Evolutionary conservation across 2,329 filamentous ascomycete species (phyloP), one percentile per base, ranked within the genome.

Genomic region (Scedosporium dehoogii): DNA sequence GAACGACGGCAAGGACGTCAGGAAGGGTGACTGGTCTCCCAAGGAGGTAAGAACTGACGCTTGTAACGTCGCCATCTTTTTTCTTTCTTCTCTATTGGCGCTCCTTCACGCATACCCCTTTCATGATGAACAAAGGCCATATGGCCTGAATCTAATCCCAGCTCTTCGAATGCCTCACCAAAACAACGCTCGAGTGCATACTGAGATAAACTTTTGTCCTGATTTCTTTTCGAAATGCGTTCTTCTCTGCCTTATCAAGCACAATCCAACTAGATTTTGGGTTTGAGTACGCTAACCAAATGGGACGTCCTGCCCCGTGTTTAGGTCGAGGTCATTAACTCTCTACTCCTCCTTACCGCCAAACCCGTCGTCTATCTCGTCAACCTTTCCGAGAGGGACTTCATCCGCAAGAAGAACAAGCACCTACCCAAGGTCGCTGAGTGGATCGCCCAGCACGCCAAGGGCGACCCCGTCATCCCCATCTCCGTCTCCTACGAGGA

Each of bases 371-470:
- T 99, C 68, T 97, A 91, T 80, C 84, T 99, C 53, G 90, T 97
- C 79, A 99, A 99, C 80, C 80, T 99, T 65, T 96, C 91, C 66
- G 96, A 99, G 81, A 92, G 87, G 77, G 94, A 99, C 77, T 99
- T 92, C 76, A 88, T 97, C 72, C 89, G 94, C 72, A 94, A 97
- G 81, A 99, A 97, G 89, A 99, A 99, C 85, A 99, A 99, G 87
- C 87, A 99, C 79, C 85, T 99, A 62, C 85, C 90, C 68, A 94
- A 93, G 80, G 88, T 97, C 68, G 91, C 90, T 64, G 90, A 94
- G 74, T 99, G 94, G 94, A 87, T 97, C 76, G 96, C 97, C 80
- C 85, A 90, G 74, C 84, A 99, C 75, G 90, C 92, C 5, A 76
- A 86, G 61, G 92, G 91, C 63, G 92, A 97, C 72, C 90, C 92